Evolutionary conservation across 257 asterid genomes (phyloP), one percentile per base, ranked within the genome.

Genomic region (Galeopsis tetrahit): DNA sequence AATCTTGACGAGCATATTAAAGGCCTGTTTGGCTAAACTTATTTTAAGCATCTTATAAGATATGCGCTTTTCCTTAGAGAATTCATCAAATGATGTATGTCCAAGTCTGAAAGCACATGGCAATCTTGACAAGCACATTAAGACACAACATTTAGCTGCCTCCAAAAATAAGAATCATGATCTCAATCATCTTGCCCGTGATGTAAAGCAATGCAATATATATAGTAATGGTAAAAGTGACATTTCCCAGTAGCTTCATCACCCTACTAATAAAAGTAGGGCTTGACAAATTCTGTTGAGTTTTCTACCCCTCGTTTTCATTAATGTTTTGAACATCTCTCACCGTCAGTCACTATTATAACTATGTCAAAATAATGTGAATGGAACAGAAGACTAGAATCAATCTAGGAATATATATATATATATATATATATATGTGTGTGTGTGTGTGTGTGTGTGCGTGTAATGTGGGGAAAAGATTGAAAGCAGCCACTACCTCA

Each of bases 401-500:
- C 62, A 40, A 52, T 33, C 11, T 11, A 69, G 17, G 17, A 3
- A 28, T 1, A 40, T 14, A 21, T n/a, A 21, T 0, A 21, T 21
- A 21, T 21, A 21, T 21, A 21, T 21, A 21, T 21, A 21, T n/a
- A n/a, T n/a, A n/a, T n/a, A n/a, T n/a, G n/a, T n/a, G n/a, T n/a
- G n/a, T n/a, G n/a, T n/a, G n/a, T n/a, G n/a, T n/a, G n/a, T n/a
- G n/a, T 21, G 28, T 21, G 28, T 21, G 28, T 21, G 28, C 1
- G 28, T 21, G 28, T 21, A 21, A 21, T 21, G 28, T 21, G 33
- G 72, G 7, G 68, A 11, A 39, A 39, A 7, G 80, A 8, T 53
- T 17, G 53, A 53, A 73, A 52, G 71, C 36, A 44, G 46, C 11
- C 65, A 64, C 61, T 80, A 93, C 98, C 96, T 93, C 97, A 81